phyloP scores from a whole-genome alignment of 2,329 filamentous ascomycete genomes.

The Fusarium abutilonis region DNA sequence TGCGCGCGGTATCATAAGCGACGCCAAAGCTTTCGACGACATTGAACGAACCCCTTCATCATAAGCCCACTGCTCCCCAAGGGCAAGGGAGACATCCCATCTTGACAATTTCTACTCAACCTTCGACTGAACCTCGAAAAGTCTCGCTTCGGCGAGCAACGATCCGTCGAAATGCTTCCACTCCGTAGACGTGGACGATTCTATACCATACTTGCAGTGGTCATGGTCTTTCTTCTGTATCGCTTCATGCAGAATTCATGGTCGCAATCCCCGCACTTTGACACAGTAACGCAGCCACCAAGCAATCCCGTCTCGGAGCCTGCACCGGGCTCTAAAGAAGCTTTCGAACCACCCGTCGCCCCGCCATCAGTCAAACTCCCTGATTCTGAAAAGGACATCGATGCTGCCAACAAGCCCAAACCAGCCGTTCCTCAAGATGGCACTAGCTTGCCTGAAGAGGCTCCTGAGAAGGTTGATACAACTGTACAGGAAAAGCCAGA shows the following conservation, averaged over 20 bases:
- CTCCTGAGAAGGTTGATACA: conserved; percentile 6
- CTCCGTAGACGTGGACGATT: conserved; percentile 69
- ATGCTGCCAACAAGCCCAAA: conserved; percentile 21
- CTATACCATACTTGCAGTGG: conserved; percentile 64
- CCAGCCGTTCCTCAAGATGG: conserved; percentile 18
- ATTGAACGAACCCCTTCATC: conserved; percentile 10
- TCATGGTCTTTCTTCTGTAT: conserved; percentile 65
- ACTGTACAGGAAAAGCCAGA: conserved; percentile 17
- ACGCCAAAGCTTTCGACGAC: conserved; percentile 20
- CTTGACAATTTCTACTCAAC: neutral
- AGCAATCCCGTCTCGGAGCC: conserved; percentile 21
- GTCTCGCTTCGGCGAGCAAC: conserved; percentile 44
- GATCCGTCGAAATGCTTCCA: conserved; percentile 56
- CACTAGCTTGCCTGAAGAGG: conserved; percentile 3
- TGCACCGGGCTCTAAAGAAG: conserved; percentile 25
- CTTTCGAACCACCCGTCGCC: conserved; percentile 29
- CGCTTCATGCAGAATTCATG: conserved; percentile 58
- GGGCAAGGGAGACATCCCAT: neutral
- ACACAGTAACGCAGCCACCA: conserved; percentile 18
- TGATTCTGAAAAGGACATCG: conserved; percentile 21
- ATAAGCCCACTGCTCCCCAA: neutral
- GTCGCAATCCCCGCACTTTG: conserved; percentile 41
- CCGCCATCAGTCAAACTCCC: conserved; percentile 33
- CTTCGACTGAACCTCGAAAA: conserved; percentile 20
- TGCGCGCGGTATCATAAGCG: conserved; percentile 15